These are phyloP conservation scores for Phascolomyces articulosus DNA, from an alignment of 371 early-diverging fungal species.

Conservation along the genomic window DNA sequence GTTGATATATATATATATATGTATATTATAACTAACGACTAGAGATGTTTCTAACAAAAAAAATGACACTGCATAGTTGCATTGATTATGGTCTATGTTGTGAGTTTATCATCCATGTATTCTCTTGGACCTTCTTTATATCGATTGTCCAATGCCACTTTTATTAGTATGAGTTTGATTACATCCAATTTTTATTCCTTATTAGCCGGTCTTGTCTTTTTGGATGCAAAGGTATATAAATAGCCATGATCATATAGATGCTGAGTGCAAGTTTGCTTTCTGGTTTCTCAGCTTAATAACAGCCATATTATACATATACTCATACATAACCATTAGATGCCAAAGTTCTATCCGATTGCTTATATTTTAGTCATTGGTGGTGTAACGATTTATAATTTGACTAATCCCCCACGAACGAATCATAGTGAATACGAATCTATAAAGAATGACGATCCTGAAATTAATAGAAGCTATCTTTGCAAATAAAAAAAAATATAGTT, in stretches of 20 bases:
- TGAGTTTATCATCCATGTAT: constrained; percentile 44
- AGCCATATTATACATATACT: constrained; percentile 3
- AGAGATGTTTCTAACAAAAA: background rate
- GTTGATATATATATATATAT: background rate
- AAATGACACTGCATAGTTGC: background rate
- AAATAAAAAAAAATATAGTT: background rate
- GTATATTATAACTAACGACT: too few relatives aligned
- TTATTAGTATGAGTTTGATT: constrained; percentile 45
- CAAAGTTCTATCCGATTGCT: constrained; percentile 41
- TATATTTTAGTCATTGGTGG: constrained; percentile 38
- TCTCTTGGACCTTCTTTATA: constrained; percentile 44
- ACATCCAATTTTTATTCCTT: constrained; percentile 51
- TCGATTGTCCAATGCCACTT: constrained; percentile 41
- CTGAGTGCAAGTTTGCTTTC: too few relatives aligned
- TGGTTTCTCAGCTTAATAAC: too few relatives aligned
- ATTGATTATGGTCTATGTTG: constrained; percentile 30
- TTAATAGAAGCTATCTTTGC: background rate
- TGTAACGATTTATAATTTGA: constrained; percentile 32
- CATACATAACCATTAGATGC: too few relatives aligned
- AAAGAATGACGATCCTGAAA: background rate
- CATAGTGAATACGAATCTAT: constrained; percentile 6
- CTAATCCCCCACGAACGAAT: constrained; percentile 15
- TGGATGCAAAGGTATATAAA: constrained; percentile 32
- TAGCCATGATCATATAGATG: too few relatives aligned
- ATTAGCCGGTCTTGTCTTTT: constrained; percentile 36